phyloP scores from a whole-genome alignment of 2,329 filamentous ascomycete species.

The Thermochaetoides dissita region DNA sequence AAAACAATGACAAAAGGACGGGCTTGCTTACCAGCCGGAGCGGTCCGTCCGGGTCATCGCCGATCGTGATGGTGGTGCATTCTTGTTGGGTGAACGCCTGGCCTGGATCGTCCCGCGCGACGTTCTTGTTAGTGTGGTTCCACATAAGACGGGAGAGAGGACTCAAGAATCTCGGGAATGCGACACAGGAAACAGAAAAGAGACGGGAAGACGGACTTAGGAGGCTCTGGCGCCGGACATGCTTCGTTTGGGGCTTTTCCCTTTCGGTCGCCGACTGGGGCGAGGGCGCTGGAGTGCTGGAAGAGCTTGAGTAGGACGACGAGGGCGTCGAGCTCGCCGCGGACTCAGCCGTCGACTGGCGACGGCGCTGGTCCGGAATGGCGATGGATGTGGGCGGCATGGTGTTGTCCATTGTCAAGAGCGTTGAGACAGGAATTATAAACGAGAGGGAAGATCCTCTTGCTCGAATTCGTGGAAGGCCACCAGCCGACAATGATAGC shows the following conservation, averaged over 20 bases:
- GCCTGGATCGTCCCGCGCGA: conserved; percentile 30
- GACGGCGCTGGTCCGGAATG: conserved; percentile 36
- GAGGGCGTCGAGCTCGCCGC: conserved; percentile 37
- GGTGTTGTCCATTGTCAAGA: conserved; percentile 20
- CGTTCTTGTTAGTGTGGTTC: no score
- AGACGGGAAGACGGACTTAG: conserved; percentile 35
- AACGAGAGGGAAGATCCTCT: conserved; percentile 2
- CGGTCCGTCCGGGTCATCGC: conserved; percentile 52
- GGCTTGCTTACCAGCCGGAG: conserved; percentile 48
- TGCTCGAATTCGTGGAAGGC: background rate
- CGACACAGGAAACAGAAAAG: conserved; percentile 2
- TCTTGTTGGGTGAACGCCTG: conserved; percentile 59
- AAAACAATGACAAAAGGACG: no score
- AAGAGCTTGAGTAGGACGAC: conserved; percentile 43
- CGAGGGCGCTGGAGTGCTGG: conserved; percentile 30
- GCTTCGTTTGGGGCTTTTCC: conserved; percentile 23
- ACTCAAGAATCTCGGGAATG: background rate
- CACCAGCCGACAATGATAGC: no score
- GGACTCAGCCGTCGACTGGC: conserved; percentile 27
- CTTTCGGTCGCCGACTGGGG: conserved; percentile 26
- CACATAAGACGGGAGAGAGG: no score
- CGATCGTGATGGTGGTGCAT: conserved; percentile 69
- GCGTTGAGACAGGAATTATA: background rate
- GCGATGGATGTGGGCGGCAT: conserved; percentile 52
- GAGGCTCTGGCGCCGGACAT: conserved; percentile 46